These are phyloP conservation scores for Mortierella sp. DNA, from an alignment of 371 early-diverging fungal genomes.

Conservation along the genomic window DNA sequence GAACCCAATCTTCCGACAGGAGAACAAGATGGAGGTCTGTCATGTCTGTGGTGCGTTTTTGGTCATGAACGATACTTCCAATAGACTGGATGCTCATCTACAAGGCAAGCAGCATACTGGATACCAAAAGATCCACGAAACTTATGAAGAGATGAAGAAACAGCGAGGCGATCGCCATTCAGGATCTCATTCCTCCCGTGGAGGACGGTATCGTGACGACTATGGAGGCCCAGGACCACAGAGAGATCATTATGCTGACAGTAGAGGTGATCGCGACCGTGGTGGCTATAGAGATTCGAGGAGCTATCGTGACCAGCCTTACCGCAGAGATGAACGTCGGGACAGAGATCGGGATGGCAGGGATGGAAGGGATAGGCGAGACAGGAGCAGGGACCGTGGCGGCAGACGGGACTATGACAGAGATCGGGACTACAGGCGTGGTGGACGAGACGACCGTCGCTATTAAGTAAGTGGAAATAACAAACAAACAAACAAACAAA, in stretches of 20 bases:
- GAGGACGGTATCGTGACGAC: conserved; percentile 24
- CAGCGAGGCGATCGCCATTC: conserved; percentile 35
- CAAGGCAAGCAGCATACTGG: conserved; percentile 93
- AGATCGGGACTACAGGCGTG: conserved; percentile 45
- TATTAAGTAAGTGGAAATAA: conserved; percentile 27
- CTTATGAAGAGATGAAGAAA: conserved; percentile 79
- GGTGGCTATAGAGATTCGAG: conserved; percentile 47
- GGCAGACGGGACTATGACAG: conserved; percentile 48
- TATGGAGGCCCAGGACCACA: conserved; percentile 43
- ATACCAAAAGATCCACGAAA: conserved; percentile 83
- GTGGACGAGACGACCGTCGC: conserved; percentile 42
- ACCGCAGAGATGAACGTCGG: conserved; percentile 48
- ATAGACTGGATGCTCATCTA: conserved; percentile 88
- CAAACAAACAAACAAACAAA: background rate
- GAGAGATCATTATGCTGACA: conserved; percentile 34
- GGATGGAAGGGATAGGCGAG: conserved; percentile 32
- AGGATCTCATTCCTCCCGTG: background rate
- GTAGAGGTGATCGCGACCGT: conserved; percentile 48
- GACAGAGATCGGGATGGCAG: conserved; percentile 45
- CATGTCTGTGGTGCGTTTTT: conserved; percentile 92
- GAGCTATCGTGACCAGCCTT: conserved; percentile 51
- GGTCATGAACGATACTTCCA: conserved; percentile 85
- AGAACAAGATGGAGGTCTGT: conserved; percentile 89
- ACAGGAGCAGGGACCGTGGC: conserved; percentile 47
- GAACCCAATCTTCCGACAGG: conserved; percentile 77